Evolutionary conservation across 805 yeast genomes (phyloP), one percentile per base, ranked within the genome.

Genomic region (Cephaloascus fragrans): DNA sequence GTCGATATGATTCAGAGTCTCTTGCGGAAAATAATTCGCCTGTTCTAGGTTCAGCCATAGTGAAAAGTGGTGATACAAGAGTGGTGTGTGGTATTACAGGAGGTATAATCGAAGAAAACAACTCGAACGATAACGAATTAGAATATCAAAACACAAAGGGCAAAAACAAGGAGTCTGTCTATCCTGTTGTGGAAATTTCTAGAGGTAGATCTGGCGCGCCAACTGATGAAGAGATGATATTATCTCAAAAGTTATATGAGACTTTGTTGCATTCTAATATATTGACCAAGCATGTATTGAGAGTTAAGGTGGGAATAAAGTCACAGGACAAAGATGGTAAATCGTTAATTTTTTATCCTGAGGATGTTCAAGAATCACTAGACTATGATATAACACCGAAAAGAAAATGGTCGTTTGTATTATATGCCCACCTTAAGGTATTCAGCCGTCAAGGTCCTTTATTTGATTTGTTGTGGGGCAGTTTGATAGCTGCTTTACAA

Each of bases 381-480:
- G 54, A 48, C 43, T 50, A 48, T 29, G 59, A 48, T 16, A 51
- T 57, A 23, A 54, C 49, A n/a, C 62, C 70, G n/a, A 61, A 62
- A 43, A 62, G 73, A 46, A 59, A 59, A 26, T 77, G 74, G 64
- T 61, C 71, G 36, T 68, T 71, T 55, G 84, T 82, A 3, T 56
- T 89, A 26, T 77, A 77, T 51, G 89, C 90, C 3, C 77, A 77
- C 47, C 66, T 87, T 32, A 79, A 81, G 47, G 87, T 88, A 1
- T 80, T 84, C 47, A 80, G 90, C 37, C 73, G 93, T 41, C 69
- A 85, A 1, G 95, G 95, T 0, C 94, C 96, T 2, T 61, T 83
- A 19, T 80, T 78, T 49, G 96, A 88, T 50, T 58, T 81, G 9
- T 80, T 84, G 36, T 82, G 88, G 77, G 74, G 71, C 17, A 74